Conservation (phyloP, 768 basidiomycete genomes). For the Gymnopilus junonius region DNA sequence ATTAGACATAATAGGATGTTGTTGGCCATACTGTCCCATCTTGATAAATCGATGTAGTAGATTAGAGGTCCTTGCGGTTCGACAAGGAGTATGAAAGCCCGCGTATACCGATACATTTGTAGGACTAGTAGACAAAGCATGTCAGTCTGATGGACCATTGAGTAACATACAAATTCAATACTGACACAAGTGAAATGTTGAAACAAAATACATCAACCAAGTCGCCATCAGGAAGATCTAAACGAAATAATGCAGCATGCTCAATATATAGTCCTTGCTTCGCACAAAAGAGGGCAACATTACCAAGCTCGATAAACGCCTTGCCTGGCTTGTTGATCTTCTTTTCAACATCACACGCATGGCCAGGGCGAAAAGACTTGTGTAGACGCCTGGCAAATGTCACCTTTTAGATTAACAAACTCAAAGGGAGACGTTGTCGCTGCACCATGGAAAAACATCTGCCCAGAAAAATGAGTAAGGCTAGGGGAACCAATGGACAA, state of each 20-base stretch:
- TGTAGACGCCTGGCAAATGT: neutral
- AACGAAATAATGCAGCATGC: neutral
- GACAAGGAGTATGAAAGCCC: constrained; percentile 23
- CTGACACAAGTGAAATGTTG: neutral
- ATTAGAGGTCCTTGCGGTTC: constrained; percentile 19
- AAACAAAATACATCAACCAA: neutral
- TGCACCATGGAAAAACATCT: constrained; percentile 1
- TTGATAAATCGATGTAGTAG: constrained; percentile 27
- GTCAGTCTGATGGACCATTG: neutral
- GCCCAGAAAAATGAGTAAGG: neutral
- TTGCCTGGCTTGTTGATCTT: neutral
- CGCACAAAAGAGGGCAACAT: neutral
- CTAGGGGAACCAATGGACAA: neutral
- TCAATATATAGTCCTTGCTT: neutral
- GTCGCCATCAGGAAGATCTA: neutral
- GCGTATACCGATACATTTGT: constrained; percentile 26
- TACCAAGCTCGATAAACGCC: neutral
- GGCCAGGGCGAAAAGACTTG: neutral
- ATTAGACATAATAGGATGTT: constrained; percentile 26
- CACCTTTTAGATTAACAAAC: neutral
- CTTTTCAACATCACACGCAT: constrained; percentile 3
- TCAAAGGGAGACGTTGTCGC: neutral
- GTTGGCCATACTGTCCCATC: constrained; percentile 29
- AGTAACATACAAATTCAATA: neutral
- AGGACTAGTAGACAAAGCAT: neutral